Conservation (phyloP, 2,329 filamentous ascomycete species). For the Neonectria punicea region DNA sequence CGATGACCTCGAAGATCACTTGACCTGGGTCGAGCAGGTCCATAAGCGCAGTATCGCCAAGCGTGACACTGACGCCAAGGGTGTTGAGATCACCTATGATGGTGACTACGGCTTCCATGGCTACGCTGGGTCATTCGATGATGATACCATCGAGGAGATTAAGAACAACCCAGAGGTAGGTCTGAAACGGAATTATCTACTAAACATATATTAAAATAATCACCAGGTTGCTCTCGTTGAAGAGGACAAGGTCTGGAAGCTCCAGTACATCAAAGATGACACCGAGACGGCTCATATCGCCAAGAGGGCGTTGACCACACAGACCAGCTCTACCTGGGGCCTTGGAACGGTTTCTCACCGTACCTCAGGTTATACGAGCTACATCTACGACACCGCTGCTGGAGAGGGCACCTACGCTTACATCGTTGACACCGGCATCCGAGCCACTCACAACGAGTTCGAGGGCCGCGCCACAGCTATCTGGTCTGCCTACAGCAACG, state of each 20-base stretch:
- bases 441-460: constrained; percentile 63
- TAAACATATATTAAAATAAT: constrained; percentile 3
- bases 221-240: constrained; percentile 46
- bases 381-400: constrained; percentile 62
- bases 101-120: constrained; percentile 49
- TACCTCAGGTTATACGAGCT: constrained; percentile 44
- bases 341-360: constrained; percentile 48
- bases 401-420: constrained; percentile 63
- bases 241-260: constrained; percentile 44
- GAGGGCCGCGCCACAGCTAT: constrained; percentile 58
- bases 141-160: constrained; percentile 53
- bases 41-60: constrained; percentile 64
- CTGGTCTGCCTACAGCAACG: constrained; percentile 41
- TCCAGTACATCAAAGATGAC: constrained; percentile 37
- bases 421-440: constrained; percentile 72
- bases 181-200: accelerated
- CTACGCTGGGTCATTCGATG: constrained; percentile 57
- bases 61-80: constrained; percentile 50
- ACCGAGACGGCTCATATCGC: constrained; percentile 19
- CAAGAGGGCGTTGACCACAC: constrained; percentile 44
- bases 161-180: constrained; percentile 55
- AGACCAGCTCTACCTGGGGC: constrained; percentile 47
- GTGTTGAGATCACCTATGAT: constrained; percentile 46
- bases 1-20: constrained; percentile 58
- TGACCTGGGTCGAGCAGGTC: constrained; percentile 61